These are phyloP conservation scores for Kwoniella sp. DNA, from an alignment of 768 basidiomycete genomes.

Conservation along the genomic window DNA sequence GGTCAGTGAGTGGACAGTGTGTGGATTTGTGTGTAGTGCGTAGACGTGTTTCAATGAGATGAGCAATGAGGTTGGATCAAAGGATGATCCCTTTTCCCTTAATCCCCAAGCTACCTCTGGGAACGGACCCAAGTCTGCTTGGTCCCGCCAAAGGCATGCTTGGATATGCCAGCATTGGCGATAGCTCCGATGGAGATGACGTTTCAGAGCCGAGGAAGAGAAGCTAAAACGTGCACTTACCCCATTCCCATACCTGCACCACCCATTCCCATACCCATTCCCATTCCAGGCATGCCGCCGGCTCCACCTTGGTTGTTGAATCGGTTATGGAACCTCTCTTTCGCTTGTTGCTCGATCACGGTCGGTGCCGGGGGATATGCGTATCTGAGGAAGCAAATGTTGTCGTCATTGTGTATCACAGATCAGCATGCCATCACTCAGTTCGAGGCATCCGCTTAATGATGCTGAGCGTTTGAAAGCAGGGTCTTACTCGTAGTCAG, in stretches of 20 bases:
- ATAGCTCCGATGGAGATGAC: background rate
- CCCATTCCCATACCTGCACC: background rate
- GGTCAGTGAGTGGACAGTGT: too few species aligned
- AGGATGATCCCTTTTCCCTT: constrained; percentile 17
- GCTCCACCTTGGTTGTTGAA: constrained; percentile 5
- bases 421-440: background rate
- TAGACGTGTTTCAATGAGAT: too few species aligned
- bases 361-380: constrained; percentile 41
- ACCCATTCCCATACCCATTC: constrained; percentile 22
- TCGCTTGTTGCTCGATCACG: constrained; percentile 32
- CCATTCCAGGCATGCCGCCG: constrained; percentile 10
- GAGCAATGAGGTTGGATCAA: constrained; percentile 6
- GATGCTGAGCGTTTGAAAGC: background rate
- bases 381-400: constrained; percentile 22
- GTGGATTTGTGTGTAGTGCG: constrained; percentile 2
- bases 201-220: background rate
- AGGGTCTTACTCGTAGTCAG: background rate
- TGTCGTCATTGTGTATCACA: background rate
- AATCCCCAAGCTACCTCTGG: constrained; percentile 1
- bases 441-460: background rate
- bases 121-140: background rate
- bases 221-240: constrained; percentile 10
- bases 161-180: background rate
- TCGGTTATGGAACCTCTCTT: constrained; percentile 29
- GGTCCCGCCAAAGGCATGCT: constrained; percentile 1